phyloP scores from a whole-genome alignment of 2,329 filamentous ascomycete genomes.

The Xylaria sp. region DNA sequence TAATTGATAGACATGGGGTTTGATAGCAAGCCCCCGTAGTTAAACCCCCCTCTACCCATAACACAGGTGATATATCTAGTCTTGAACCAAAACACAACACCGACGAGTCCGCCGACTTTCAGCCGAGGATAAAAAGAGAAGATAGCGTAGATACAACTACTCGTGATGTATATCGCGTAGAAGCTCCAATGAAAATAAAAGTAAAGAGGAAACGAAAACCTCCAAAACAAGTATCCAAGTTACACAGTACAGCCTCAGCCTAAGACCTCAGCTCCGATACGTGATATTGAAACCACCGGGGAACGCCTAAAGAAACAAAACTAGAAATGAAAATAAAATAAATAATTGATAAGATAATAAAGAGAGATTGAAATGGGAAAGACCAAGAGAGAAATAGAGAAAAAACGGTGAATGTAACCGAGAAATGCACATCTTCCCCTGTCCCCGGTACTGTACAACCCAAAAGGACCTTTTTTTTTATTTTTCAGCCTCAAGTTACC shows the following conservation, averaged over 20 bases:
- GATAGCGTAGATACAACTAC: background rate
- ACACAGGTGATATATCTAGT: background rate
- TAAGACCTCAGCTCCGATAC: background rate
- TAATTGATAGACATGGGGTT: background rate
- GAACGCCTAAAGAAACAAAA: background rate
- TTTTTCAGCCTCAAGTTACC: background rate
- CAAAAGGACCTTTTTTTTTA: background rate
- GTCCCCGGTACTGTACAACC: background rate
- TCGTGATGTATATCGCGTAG: background rate
- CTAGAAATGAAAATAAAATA: background rate
- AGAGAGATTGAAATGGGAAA: background rate
- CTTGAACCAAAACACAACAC: background rate
- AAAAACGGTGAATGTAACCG: background rate
- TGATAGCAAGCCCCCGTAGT: background rate
- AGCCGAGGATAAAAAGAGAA: background rate
- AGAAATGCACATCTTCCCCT: background rate
- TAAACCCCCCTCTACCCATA: background rate
- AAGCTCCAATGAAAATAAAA: background rate
- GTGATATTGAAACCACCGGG: conserved; percentile 10
- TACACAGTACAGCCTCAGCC: conserved; percentile 3
- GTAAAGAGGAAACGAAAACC: no score
- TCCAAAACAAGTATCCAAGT: background rate
- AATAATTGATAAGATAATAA: background rate
- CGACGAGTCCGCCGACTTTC: no score
- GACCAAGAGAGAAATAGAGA: no score